Evolutionary conservation across 371 early-diverging fungal species (phyloP).

Genomic region (Mortierella sp.): DNA sequence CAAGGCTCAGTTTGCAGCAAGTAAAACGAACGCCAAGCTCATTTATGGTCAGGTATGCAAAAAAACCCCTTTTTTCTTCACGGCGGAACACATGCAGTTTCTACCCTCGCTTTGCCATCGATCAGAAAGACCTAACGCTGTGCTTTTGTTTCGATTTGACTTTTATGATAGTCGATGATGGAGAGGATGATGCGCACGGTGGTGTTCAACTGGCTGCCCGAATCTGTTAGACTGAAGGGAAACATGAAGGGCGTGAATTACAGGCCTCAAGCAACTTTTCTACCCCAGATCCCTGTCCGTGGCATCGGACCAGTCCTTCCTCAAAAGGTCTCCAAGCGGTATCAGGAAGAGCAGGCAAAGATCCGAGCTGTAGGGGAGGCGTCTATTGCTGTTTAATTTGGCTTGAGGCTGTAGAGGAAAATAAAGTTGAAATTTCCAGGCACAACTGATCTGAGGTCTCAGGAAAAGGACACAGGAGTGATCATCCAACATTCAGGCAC

Average conservation of each 20-base stretch:
- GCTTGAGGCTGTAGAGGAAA: too few species aligned
- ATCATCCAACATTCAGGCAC: too few species aligned
- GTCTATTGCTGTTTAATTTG: not conserved
- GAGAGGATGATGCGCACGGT: not conserved
- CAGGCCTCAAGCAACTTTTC: constrained; percentile 12
- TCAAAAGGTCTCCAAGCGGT: constrained; percentile 13
- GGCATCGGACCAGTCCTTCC: constrained; percentile 10
- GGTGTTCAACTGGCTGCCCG: not conserved
- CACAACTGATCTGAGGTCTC: too few species aligned
- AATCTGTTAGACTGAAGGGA: not conserved
- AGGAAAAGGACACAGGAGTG: too few species aligned
- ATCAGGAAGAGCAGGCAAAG: not conserved
- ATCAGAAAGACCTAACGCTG: too few species aligned
- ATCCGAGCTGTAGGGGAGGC: not conserved
- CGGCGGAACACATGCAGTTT: too few species aligned
- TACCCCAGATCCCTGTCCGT: constrained; percentile 13
- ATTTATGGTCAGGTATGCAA: not conserved
- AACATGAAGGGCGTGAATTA: not conserved
- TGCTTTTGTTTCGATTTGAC: too few species aligned
- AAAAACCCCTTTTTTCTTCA: not conserved
- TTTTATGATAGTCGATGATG: too few species aligned
- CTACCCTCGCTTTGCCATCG: too few species aligned
- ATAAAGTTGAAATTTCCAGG: too few species aligned
- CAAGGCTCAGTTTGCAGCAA: not conserved
- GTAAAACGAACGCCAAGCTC: not conserved